Conservation (phyloP, 2,329 filamentous ascomycete genomes). For the Fonsecaea pugnacius region DNA sequence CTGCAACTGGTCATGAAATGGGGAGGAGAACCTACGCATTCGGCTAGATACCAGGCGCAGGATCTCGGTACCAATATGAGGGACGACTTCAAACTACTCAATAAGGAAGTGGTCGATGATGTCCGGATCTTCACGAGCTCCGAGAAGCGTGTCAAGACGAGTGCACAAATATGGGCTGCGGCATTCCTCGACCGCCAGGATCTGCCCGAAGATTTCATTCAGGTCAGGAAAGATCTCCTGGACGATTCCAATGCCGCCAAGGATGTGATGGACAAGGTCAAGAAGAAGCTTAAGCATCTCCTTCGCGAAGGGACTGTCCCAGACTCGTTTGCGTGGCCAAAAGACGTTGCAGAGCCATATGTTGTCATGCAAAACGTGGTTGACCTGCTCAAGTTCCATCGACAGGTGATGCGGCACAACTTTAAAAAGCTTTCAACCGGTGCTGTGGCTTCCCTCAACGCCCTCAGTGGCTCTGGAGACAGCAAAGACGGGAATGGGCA, state of each 20-base stretch:
- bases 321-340: constrained; percentile 96
- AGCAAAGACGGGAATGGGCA: constrained; percentile 32
- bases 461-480: constrained; percentile 35
- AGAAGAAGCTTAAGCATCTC: constrained; percentile 96
- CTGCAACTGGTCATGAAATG: constrained; percentile 98
- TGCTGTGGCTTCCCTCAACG: constrained; percentile 63
- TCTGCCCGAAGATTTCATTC: constrained; percentile 81
- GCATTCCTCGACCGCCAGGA: constrained; percentile 89
- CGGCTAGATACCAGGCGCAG: constrained; percentile 91
- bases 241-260: constrained; percentile 99
- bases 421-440: constrained; percentile 75
- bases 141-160: constrained; percentile 90
- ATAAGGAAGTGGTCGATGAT: constrained; percentile 87
- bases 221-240: constrained; percentile 87
- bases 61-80: constrained; percentile 95
- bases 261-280: constrained; percentile 99
- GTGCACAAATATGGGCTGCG: constrained; percentile 89
- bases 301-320: constrained; percentile 91
- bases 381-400: constrained; percentile 96
- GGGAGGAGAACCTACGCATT: constrained; percentile 97
- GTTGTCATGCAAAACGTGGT: constrained; percentile 91
- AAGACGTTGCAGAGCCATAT: constrained; percentile 89
- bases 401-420: constrained; percentile 92
- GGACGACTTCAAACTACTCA: constrained; percentile 90
- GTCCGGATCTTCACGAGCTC: constrained; percentile 96